These are phyloP conservation scores for Apophysomyces elegans DNA, from an alignment of 371 early-diverging fungal genomes.

Conservation along the genomic window DNA sequence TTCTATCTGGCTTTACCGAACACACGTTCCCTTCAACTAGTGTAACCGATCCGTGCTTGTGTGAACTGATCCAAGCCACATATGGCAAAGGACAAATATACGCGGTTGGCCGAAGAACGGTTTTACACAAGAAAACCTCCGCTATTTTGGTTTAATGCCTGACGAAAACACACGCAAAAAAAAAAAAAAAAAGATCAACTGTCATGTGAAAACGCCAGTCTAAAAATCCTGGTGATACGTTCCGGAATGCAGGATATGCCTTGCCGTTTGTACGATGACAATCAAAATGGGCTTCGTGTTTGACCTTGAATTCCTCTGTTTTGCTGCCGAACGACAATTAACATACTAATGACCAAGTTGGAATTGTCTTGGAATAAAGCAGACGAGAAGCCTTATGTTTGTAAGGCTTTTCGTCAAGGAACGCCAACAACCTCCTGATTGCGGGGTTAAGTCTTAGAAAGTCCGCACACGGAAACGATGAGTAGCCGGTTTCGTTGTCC, in stretches of 20 bases:
- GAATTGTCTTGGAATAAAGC: too few relatives aligned
- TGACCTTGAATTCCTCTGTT: neutral
- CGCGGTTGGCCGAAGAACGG: neutral
- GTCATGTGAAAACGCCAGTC: conserved; percentile 6
- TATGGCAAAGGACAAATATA: neutral
- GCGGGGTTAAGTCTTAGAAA: too few relatives aligned
- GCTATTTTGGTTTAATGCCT: neutral
- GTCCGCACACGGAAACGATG: too few relatives aligned
- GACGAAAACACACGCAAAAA: neutral
- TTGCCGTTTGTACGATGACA: too few relatives aligned
- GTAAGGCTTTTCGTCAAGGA: too few relatives aligned
- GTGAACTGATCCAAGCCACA: neutral
- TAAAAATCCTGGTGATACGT: neutral
- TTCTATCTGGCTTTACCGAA: neutral
- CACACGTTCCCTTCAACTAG: neutral
- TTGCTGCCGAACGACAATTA: neutral
- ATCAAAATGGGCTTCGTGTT: too few relatives aligned
- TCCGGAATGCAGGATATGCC: conserved; percentile 1
- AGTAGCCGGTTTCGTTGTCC: too few relatives aligned
- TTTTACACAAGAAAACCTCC: neutral
- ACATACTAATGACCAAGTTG: too few relatives aligned
- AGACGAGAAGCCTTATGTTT: too few relatives aligned
- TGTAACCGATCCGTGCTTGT: conserved; percentile 1
- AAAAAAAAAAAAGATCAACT: conserved; percentile 5
- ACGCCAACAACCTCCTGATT: too few relatives aligned